Conservation (phyloP, 441 rosid genomes). For the Aquilaria agallochum region DNA sequence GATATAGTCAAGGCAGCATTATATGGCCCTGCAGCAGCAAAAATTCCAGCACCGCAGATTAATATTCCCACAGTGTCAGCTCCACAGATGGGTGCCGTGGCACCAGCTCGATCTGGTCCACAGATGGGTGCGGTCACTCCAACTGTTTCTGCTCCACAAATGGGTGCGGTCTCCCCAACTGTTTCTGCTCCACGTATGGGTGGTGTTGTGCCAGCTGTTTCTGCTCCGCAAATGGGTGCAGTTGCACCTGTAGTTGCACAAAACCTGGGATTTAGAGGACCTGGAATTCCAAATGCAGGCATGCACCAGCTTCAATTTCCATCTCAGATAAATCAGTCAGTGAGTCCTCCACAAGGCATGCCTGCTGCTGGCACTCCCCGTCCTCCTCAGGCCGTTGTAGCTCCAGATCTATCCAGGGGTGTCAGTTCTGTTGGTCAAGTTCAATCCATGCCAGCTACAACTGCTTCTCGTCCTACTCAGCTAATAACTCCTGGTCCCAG, state of each 20-base stretch:
- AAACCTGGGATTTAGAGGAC: slow-evolving; percentile 55
- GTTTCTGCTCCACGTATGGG: slow-evolving; percentile 18
- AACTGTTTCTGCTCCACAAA: slow-evolving; percentile 31
- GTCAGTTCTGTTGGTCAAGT: slow-evolving; percentile 37
- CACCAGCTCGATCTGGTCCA: slow-evolving; percentile 31
- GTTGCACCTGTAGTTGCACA: slow-evolving; percentile 39
- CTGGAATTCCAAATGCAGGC: slow-evolving; percentile 46
- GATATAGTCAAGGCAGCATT: slow-evolving; percentile 94
- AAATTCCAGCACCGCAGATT: slow-evolving; percentile 88
- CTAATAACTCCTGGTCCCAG: slow-evolving; percentile 32
- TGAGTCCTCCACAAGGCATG: slow-evolving; percentile 40
- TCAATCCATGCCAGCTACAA: slow-evolving; percentile 33
- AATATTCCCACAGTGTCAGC: slow-evolving; percentile 53
- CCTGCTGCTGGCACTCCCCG: slow-evolving; percentile 39
- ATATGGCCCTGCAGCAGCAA: slow-evolving; percentile 89
- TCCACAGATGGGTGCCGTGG: slow-evolving; percentile 6
- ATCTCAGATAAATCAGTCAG: slow-evolving; percentile 47
- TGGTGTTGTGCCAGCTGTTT: slow-evolving; percentile 16
- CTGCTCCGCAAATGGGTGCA: slow-evolving; percentile 39
- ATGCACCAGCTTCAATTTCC: slow-evolving; percentile 47
- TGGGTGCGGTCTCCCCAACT: slow-evolving; percentile 34
- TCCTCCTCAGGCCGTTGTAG: slow-evolving; percentile 38
- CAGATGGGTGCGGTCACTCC: slow-evolving; percentile 28
- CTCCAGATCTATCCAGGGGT: slow-evolving; percentile 51
- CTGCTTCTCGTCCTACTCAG: slow-evolving; percentile 39